Percentiles rank a stretch among this genome's conserved stretches.
phyloP scores from a whole-genome alignment of 1,139 yeast species.

The Magnusiomyces ingens region DNA sequence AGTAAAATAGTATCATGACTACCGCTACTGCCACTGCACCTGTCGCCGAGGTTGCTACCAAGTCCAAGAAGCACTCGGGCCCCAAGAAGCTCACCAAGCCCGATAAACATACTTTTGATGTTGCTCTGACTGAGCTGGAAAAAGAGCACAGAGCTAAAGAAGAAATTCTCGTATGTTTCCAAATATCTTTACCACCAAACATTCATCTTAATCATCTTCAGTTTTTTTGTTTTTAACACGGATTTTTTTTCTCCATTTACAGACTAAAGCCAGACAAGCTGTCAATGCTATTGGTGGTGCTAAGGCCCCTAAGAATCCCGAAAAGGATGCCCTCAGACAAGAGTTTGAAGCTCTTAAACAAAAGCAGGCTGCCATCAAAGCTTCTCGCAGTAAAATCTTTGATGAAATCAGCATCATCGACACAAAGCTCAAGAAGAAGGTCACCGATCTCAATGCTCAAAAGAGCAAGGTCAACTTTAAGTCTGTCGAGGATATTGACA shows the following conservation, averaged over 20 bases:
- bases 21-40: conserved; percentile 10
- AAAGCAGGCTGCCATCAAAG: conserved; percentile 64
- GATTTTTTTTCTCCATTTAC: conserved; percentile 14
- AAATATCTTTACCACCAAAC: conserved; percentile 14
- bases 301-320: conserved; percentile 35
- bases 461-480: conserved; percentile 66
- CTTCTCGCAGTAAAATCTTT: conserved; percentile 58
- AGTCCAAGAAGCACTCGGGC: conserved; percentile 8
- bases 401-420: conserved; percentile 73
- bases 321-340: conserved; percentile 57
- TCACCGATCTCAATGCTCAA: conserved; percentile 63
- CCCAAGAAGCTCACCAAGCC: conserved; percentile 30
- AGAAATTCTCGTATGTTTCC: conserved; percentile 23
- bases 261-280: conserved; percentile 23
- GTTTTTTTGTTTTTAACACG: conserved; percentile 18
- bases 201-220: conserved; percentile 23
- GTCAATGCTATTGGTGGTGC: conserved; percentile 30
- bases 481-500: conserved; percentile 70
- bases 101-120: conserved; percentile 48
- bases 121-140: conserved; percentile 52
- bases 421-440: conserved; percentile 64
- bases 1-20: conserved; percentile 5
- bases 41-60: conserved; percentile 8
- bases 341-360: conserved; percentile 60
- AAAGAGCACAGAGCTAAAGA: conserved; percentile 69